Percentiles rank a stretch among this genome's conserved stretches.
Conservation (phyloP, 257 asterid species). For the Forsythia viridissima region DNA sequence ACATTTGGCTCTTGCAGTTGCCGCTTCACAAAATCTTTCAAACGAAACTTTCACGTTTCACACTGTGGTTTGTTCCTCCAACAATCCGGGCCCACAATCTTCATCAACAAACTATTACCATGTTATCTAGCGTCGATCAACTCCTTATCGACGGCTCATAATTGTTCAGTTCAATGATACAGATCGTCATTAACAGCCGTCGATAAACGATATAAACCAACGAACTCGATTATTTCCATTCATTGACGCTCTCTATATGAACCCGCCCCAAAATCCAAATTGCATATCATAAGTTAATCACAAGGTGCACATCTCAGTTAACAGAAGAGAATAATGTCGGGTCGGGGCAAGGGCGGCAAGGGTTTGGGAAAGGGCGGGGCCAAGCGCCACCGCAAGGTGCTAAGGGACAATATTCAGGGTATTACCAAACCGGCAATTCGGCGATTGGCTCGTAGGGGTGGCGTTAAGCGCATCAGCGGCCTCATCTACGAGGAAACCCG, state of each 20-base stretch:
- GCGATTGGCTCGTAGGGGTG: constrained; percentile 52
- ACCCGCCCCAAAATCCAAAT: not conserved
- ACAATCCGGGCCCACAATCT: constrained; percentile 21
- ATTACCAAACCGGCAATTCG: constrained; percentile 54
- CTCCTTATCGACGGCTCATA: constrained; percentile 19
- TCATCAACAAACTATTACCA: not conserved
- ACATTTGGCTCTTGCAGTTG: not conserved
- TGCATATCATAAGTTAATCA: not conserved
- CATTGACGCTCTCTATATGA: constrained; percentile 18
- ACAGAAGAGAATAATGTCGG: constrained; percentile 35
- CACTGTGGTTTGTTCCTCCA: not conserved
- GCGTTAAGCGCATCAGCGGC: constrained; percentile 57
- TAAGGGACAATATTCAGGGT: constrained; percentile 51
- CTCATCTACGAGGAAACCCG: constrained; percentile 56
- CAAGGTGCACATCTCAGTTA: not conserved
- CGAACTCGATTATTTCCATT: constrained; percentile 13
- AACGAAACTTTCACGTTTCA: not conserved
- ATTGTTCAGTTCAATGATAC: not conserved
- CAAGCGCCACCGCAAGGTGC: constrained; percentile 56
- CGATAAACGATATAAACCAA: constrained; percentile 14
- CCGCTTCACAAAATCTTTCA: not conserved
- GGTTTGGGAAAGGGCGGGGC: constrained; percentile 68
- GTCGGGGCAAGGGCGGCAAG: constrained; percentile 61
- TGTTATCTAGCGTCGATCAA: constrained; percentile 21
- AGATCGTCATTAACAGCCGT: constrained; percentile 31